Evolutionary conservation across 2,329 filamentous ascomycete species (phyloP).

Genomic region (Beauveria rudraprayagi): DNA sequence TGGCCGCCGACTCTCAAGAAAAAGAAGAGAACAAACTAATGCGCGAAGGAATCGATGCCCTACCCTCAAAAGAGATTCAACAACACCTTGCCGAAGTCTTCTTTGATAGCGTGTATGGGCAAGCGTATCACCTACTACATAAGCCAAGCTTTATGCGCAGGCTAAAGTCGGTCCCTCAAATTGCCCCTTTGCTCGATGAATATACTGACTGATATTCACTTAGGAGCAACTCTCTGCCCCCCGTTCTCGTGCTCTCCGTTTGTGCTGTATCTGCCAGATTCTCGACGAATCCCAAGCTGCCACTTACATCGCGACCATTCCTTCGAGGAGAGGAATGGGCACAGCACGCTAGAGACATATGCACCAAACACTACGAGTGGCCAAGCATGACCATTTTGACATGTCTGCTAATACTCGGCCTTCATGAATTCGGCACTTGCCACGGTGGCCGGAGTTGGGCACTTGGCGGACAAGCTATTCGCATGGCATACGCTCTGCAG

Average conservation of each 20-base stretch:
- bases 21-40: conserved; percentile 69
- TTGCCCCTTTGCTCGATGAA: background rate
- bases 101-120: conserved; percentile 92
- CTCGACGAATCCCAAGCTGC: conserved; percentile 76
- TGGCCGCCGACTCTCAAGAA: conserved; percentile 51
- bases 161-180: conserved; percentile 47
- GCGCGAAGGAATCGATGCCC: conserved; percentile 70
- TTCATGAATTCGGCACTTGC: conserved; percentile 96
- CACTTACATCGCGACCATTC: conserved; percentile 64
- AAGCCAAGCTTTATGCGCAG: conserved; percentile 96
- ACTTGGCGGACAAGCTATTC: conserved; percentile 84
- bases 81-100: conserved; percentile 91
- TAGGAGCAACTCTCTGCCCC: conserved; percentile 57
- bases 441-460: conserved; percentile 96
- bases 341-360: conserved; percentile 75
- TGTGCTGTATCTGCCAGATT: conserved; percentile 95
- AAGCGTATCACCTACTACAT: conserved; percentile 88
- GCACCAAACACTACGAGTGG: conserved; percentile 80
- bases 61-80: conserved; percentile 82
- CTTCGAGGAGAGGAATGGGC: conserved; percentile 89
- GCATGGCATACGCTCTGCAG: conserved; percentile 95
- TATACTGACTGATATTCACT: background rate
- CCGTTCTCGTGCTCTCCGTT: conserved; percentile 85
- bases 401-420: conserved; percentile 75
- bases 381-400: conserved; percentile 95